phyloP scores from a whole-genome alignment of 2,329 filamentous ascomycete species.

The Trichoderma polysporum region DNA sequence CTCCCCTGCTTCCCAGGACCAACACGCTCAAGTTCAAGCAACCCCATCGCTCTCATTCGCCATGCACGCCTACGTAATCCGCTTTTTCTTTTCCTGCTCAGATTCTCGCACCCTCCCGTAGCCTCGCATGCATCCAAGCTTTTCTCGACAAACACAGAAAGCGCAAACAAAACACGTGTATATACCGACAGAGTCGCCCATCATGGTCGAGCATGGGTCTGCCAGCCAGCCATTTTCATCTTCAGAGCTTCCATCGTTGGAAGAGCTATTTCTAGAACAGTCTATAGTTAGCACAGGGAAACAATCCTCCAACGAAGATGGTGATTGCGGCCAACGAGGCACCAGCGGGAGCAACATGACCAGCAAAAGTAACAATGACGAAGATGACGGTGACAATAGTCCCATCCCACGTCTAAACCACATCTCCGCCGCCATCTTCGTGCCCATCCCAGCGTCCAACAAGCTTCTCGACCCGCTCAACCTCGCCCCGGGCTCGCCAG shows the following conservation, averaged over 20 bases:
- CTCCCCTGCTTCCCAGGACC: not conserved
- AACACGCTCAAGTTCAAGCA: not conserved
- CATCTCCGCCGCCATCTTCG: slow-evolving; percentile 36
- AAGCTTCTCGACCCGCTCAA: slow-evolving; percentile 27
- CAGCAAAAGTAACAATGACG: not conserved
- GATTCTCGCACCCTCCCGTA: not conserved
- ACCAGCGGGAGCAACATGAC: not conserved
- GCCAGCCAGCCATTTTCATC: not conserved
- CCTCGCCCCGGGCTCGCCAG: slow-evolving; percentile 21
- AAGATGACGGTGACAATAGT: not conserved
- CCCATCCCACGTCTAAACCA: slow-evolving; percentile 25
- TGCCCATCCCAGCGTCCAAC: slow-evolving; percentile 31
- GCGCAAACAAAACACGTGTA: not conserved
- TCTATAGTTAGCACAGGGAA: not conserved
- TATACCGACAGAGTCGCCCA: too few relatives aligned
- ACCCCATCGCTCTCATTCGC: not conserved
- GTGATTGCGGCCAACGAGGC: not conserved
- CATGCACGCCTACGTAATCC: not conserved
- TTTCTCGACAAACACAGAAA: not conserved
- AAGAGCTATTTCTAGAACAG: not conserved
- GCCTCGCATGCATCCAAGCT: not conserved
- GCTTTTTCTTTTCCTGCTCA: not conserved
- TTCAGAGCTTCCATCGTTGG: not conserved
- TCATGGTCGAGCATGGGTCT: not conserved
- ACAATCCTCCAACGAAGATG: too few relatives aligned